Evolutionary conservation across 129 eudicot genomes (phyloP), one percentile per base, ranked within the genome.

Genomic region (Lonicera japonica): DNA sequence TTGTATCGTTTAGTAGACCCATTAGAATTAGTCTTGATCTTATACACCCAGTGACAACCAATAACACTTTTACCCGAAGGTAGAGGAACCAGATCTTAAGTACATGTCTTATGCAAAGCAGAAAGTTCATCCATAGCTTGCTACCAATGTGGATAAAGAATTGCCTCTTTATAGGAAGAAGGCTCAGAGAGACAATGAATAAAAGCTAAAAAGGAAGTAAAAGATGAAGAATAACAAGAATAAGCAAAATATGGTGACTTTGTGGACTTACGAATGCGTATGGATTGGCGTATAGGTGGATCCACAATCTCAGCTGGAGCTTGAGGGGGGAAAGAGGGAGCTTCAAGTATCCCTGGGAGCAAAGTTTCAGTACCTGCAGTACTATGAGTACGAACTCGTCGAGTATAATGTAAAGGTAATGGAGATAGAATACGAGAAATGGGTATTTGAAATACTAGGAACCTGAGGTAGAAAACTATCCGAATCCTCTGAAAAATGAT

Each of bases 11-110:
- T n/a, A n/a, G n/a, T n/a, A n/a, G n/a, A n/a, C n/a, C n/a, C n/a
- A n/a, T n/a, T n/a, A n/a, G 48, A 38, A 25, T n/a, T 51, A 19
- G 21, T 9, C 24, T 65, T 11, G 6, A 65, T 55, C 17, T 65
- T 65, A 11, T 50, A 65, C 4, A 65, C 60, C 70, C 47, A 65
- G 4, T 21, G 39, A 66, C 29, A 45, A 2, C 62, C 53, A 54
- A 66, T 56, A 20, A 39, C 38, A 5, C 21, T n/a, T 54, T 66
- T 66, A 13, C 43, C 43, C 5, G 5, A 5, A 10, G 43, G 43
- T 38, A 38, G 10, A 10, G 43, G 5, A 10, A 38, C 61, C 25
- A 55, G 22, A 54, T 36, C 54, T 63, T 54, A 66, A 21, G 63
- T 57, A 12, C 46, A 16, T 38, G 43, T 38, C 43, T 38, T 5